These are phyloP conservation scores for Flueggea neowawraea DNA, from an alignment of 441 rosid genomes.

Conservation along the genomic window DNA sequence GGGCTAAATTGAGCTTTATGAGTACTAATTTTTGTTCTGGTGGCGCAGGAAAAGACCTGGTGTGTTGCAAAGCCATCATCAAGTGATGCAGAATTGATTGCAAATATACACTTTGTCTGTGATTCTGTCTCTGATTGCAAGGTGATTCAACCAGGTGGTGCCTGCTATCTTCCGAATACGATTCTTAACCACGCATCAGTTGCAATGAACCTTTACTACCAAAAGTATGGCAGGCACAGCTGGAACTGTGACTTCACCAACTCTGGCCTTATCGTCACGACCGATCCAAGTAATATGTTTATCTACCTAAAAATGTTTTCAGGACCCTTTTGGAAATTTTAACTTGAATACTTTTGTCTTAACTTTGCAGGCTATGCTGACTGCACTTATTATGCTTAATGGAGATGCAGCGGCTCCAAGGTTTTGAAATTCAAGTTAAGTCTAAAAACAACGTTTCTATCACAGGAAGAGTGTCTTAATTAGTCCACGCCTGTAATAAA, in stretches of 20 bases:
- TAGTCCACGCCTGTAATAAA: no score
- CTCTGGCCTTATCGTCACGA: slow-evolving; percentile 23
- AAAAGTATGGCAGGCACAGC: slow-evolving; percentile 15
- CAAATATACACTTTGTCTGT: slow-evolving; percentile 31
- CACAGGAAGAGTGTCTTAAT: no score
- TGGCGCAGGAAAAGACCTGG: slow-evolving; percentile 29
- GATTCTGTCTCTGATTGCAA: slow-evolving; percentile 16
- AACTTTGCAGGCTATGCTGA: slow-evolving; percentile 10
- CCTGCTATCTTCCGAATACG: slow-evolving; percentile 29
- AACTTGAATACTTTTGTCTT: not conserved
- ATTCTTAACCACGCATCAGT: slow-evolving; percentile 34
- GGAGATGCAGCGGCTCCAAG: no score
- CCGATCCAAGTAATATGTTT: slow-evolving; percentile 31
- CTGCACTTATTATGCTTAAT: not conserved
- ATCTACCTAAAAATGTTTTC: no score
- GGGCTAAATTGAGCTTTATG: no score
- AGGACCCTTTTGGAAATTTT: no score
- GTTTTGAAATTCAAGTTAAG: no score
- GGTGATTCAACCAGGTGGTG: slow-evolving; percentile 21
- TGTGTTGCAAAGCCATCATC: slow-evolving; percentile 48
- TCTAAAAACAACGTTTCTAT: no score
- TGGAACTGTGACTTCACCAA: slow-evolving; percentile 29
- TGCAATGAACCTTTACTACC: slow-evolving; percentile 39
- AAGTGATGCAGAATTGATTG: slow-evolving; percentile 20
- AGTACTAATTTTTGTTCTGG: not conserved